Evolutionary conservation across 768 basidiomycete genomes (phyloP).

Genomic region (Coprinellus micaceus): DNA sequence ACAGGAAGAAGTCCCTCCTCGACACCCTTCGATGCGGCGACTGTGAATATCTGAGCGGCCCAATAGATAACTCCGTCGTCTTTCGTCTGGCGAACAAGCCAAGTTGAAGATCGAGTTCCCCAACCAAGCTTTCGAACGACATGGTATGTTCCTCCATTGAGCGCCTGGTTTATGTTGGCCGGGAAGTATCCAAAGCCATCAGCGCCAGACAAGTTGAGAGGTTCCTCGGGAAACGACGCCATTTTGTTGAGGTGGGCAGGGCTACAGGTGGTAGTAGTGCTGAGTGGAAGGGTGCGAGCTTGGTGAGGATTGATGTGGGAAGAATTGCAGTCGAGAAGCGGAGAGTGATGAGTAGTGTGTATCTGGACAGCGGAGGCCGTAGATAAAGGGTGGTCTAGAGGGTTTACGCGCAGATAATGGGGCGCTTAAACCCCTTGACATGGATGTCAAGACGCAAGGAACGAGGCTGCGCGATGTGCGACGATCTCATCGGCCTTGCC

Average conservation of each 20-base stretch:
- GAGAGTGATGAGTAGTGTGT: too few relatives aligned
- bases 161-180: slow-evolving; percentile 14
- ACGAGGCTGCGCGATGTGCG: too few relatives aligned
- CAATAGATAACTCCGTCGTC: slow-evolving; percentile 7
- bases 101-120: slow-evolving; percentile 15
- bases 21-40: slow-evolving; percentile 11
- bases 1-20: slow-evolving; percentile 12
- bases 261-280: too few relatives aligned
- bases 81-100: slow-evolving; percentile 9
- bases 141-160: slow-evolving; percentile 11
- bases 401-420: too few relatives aligned
- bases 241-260: neutral
- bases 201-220: slow-evolving; percentile 11
- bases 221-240: slow-evolving; percentile 18
- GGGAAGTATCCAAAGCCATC: slow-evolving; percentile 16
- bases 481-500: too few relatives aligned
- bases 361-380: too few relatives aligned
- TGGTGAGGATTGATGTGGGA: too few relatives aligned
- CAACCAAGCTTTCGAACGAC: slow-evolving; percentile 19
- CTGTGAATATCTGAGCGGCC: slow-evolving; percentile 15
- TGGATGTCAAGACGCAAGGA: too few relatives aligned
- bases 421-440: too few relatives aligned
- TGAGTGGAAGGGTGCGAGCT: too few relatives aligned
- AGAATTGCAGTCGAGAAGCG: too few relatives aligned
- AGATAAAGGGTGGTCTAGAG: too few relatives aligned